phyloP scores from a whole-genome alignment of 306 rosid species.

The Inga oerstediana region DNA sequence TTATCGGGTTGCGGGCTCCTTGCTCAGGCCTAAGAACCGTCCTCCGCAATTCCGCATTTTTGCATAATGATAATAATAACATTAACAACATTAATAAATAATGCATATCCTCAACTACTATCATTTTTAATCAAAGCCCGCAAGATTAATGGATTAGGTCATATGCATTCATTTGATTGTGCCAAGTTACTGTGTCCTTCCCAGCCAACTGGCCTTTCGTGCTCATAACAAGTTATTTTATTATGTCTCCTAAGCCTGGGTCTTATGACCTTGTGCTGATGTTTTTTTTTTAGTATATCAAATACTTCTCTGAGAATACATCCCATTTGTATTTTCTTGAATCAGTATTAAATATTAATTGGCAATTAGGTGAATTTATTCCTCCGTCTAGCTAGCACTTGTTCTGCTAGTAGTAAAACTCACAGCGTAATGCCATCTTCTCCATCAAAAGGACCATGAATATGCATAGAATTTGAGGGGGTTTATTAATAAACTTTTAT shows the following conservation, averaged over 20 bases:
- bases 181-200: background rate
- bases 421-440: too few relatives aligned
- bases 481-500: too few relatives aligned
- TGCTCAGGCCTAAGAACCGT: too few relatives aligned
- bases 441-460: too few relatives aligned
- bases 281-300: too few relatives aligned
- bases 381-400: background rate
- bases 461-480: too few relatives aligned
- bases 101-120: background rate
- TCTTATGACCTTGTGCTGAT: too few relatives aligned
- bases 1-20: too few relatives aligned
- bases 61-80: background rate
- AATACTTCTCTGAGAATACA: too few relatives aligned
- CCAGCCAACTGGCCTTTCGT: background rate
- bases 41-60: background rate
- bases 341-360: too few relatives aligned
- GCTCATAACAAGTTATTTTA: background rate
- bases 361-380: background rate
- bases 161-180: background rate
- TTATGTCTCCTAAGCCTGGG: background rate
- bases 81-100: background rate
- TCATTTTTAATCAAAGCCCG: background rate
- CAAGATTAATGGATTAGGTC: background rate
- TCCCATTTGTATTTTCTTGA: background rate
- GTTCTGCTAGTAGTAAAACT: too few relatives aligned